Evolutionary conservation across 768 basidiomycete genomes (phyloP), one percentile per base, ranked within the genome.

Genomic region (Heimioporus sp.): DNA sequence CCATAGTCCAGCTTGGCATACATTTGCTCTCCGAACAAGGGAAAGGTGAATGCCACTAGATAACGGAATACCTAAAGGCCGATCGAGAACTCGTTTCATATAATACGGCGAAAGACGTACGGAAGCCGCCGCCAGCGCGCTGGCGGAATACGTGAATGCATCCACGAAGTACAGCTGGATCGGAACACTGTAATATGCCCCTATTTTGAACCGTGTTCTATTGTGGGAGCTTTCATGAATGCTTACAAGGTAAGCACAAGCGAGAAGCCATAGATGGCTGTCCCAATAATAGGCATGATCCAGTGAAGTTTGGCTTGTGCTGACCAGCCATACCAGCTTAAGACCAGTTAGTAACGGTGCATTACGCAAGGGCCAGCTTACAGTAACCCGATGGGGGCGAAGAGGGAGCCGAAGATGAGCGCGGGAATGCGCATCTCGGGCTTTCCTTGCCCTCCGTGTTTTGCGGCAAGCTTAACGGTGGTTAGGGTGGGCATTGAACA

Each of bases 311-410:
- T 68, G 0, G 80, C 79, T 52, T 85, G 72, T 4, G 87, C 87
- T n/a, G 87, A 86, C 88, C 87, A 90, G 17, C 88, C 88, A 60
- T 87, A 90, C 87, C 87, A 87, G 54, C 85, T 87, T 21, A 47
- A 2, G 43, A 2, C 34, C 30, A 19, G 35, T 58, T 42, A 60
- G 17, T 12, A 10, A 21, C 7, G 15, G 16, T 15, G 39, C 35
- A 48, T 17, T 15, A 16, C 28, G n/a, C 39, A 9, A 15, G 19
- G 16, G 31, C 28, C 16, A 2, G 72, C 85, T 60, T 61, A 86
- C 84, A 86, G 77, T n/a, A 87, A 65, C 16, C 87, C 87, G 42
- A 88, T 68, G 1, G 88, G 87, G 2, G 82, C 81, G 52, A 87
- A 81, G 40, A 83, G 66, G 1, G 85, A 85, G 12, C 87, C 87